Conservation (phyloP, 371 early-diverging fungal genomes). For the Smittium mucronatum region DNA sequence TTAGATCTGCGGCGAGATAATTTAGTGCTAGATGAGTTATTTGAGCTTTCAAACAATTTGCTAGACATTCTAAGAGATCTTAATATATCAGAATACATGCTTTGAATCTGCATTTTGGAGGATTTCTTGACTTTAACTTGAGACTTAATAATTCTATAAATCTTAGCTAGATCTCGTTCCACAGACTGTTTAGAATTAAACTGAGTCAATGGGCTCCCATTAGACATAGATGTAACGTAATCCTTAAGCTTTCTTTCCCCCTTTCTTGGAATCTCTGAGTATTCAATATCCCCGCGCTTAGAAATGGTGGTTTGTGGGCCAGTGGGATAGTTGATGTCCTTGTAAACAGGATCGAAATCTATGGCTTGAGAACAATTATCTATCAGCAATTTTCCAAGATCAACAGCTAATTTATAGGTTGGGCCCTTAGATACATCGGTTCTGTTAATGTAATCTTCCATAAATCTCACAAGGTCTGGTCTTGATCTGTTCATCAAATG, state of each 20-base stretch:
- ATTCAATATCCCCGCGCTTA: slow-evolving; percentile 68
- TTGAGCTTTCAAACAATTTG: slow-evolving; percentile 39
- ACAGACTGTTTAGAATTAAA: slow-evolving; percentile 59
- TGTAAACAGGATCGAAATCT: slow-evolving; percentile 65
- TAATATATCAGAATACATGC: slow-evolving; percentile 56
- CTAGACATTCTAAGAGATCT: slow-evolving; percentile 61
- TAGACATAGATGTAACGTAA: slow-evolving; percentile 34
- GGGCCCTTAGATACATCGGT: slow-evolving; percentile 58
- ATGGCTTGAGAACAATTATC: slow-evolving; percentile 78
- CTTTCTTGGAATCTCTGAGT: slow-evolving; percentile 60
- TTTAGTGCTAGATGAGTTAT: slow-evolving; percentile 40
- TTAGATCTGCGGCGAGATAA: slow-evolving; percentile 27
- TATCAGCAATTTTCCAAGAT: slow-evolving; percentile 64
- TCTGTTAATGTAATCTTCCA: slow-evolving; percentile 71
- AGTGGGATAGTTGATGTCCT: slow-evolving; percentile 66
- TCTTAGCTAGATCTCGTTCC: slow-evolving; percentile 59
- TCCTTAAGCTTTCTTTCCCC: slow-evolving; percentile 38
- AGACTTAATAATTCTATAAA: slow-evolving; percentile 63
- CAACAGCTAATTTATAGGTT: slow-evolving; percentile 68
- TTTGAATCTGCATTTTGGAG: slow-evolving; percentile 53
- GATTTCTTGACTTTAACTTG: slow-evolving; percentile 61
- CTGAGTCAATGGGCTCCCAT: slow-evolving; percentile 52
- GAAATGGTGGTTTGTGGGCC: slow-evolving; percentile 65
- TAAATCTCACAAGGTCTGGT: slow-evolving; percentile 63
- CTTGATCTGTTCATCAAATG: slow-evolving; percentile 88